Conservation (phyloP, 2,329 filamentous ascomycete genomes). For the Pyrenophora graminea region DNA sequence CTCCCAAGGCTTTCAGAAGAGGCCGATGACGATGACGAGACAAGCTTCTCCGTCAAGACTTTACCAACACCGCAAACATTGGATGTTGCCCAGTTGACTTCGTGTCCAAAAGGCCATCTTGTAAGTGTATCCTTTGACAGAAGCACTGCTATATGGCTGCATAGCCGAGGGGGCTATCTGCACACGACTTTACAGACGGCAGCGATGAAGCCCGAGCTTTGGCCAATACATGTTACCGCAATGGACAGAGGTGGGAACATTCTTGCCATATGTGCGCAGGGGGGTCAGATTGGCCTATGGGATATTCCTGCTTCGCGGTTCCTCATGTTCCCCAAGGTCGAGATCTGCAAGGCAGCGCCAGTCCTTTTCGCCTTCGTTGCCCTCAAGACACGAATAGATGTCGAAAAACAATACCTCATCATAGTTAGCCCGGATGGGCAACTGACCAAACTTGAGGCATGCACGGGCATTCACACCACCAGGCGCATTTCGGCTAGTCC, state of each 20-base stretch:
- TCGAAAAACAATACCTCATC: constrained; percentile 53
- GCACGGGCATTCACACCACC: constrained; percentile 43
- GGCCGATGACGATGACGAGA: constrained; percentile 54
- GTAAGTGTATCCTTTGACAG: constrained; percentile 74
- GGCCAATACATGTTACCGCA: constrained; percentile 62
- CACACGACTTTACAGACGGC: constrained; percentile 39
- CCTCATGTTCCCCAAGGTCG: constrained; percentile 57
- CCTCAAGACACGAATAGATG: constrained; percentile 32
- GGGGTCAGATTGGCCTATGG: constrained; percentile 66
- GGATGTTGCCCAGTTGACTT: constrained; percentile 68
- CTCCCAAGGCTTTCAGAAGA: constrained; percentile 51
- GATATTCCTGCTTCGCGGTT: constrained; percentile 62
- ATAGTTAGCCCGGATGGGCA: constrained; percentile 68
- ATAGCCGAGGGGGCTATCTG: constrained; percentile 36
- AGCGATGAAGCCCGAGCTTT: constrained; percentile 42
- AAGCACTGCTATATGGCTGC: constrained; percentile 65
- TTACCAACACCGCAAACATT: constrained; percentile 67
- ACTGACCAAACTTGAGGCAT: constrained; percentile 62
- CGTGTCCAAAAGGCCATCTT: constrained; percentile 67
- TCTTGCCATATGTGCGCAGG: constrained; percentile 67
- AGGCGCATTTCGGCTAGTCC: constrained; percentile 34
- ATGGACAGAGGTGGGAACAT: constrained; percentile 68
- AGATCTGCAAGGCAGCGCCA: constrained; percentile 62
- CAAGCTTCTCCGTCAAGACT: constrained; percentile 63
- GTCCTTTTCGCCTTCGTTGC: constrained; percentile 64